Evolutionary conservation across 805 yeast species (phyloP), one percentile per base, ranked within the genome.

Genomic region (Candida takata): DNA sequence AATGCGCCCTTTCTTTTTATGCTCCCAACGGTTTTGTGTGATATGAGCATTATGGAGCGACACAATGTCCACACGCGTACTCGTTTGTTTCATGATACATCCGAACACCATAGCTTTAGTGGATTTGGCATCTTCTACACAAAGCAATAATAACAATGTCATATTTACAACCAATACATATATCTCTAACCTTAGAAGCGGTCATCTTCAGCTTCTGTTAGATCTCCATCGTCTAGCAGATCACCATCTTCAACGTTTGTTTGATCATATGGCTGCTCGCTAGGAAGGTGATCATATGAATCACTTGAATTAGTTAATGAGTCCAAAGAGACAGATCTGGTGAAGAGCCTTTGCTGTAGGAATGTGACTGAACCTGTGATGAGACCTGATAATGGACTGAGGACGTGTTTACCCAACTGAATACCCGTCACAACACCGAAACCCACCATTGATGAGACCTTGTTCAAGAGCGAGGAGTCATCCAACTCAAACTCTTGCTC

Each of bases 401-500:
- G 23, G 14, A 20, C 21, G 14, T 36, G 36, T 11, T 47, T 40
- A 7, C 42, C 26, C 17, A 52, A 35, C 10, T 47, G 33, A 11
- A 54, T 51, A 20, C 51, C 17, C n/a, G 55, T 42, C 6, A 64
- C 64, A 29, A 61, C 57, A 8, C 47, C 56, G 16, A 58, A 54
- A 4, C 65, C 58, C 17, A 54, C 37, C 9, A 56, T 41, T 0
- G 60, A 51, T 0, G 53, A 52, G 6, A 49, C 35, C 37, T 81
- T 83, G 14, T 79, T 80, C 8, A 72, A 67, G 24, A 62, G 65
- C 47, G 81, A 87, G 7, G 75, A 67, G 6, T 55, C 46, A 45
- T 79, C 80, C 42, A 83, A 75, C 52, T 81, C 88, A 32, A 80
- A 70, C 34, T 74, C 82, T 24, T 78, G 85, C 33, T 78, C 86